phyloP scores from a whole-genome alignment of 2,329 filamentous ascomycete genomes.

The Mariannaea elegans region DNA sequence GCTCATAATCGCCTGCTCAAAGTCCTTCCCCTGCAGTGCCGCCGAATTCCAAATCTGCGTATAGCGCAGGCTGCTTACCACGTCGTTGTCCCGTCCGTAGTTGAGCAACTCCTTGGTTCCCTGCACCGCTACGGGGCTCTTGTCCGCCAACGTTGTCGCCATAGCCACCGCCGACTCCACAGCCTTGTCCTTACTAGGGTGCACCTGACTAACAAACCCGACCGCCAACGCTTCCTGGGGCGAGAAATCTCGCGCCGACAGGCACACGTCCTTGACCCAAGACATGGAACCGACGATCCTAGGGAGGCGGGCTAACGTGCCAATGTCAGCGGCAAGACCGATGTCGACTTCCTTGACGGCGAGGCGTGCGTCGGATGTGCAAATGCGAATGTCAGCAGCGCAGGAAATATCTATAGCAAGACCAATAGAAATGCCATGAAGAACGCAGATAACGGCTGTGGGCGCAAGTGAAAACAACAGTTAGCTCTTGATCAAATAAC shows the following conservation, averaged over 20 bases:
- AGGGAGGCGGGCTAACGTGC: constrained; percentile 76
- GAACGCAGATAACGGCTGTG: constrained; percentile 78
- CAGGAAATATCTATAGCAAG: constrained; percentile 79
- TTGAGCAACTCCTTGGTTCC: constrained; percentile 89
- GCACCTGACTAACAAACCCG: constrained; percentile 75
- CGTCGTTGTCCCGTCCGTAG: constrained; percentile 78
- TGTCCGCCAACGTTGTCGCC: constrained; percentile 73
- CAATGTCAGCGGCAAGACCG: constrained; percentile 81
- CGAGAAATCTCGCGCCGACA: constrained; percentile 75
- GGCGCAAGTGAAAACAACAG: constrained; percentile 10
- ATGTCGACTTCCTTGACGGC: constrained; percentile 86
- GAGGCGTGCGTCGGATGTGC: constrained; percentile 66
- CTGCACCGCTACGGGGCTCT: constrained; percentile 89
- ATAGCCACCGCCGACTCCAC: constrained; percentile 70
- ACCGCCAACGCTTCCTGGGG: constrained; percentile 74
- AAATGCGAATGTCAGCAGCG: constrained; percentile 76
- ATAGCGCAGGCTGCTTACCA: constrained; percentile 83
- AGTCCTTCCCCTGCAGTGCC: constrained; percentile 82
- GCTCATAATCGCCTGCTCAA: constrained; percentile 77
- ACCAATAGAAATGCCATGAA: constrained; percentile 82
- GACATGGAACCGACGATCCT: constrained; percentile 75
- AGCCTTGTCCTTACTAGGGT: constrained; percentile 69
- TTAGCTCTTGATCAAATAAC: constrained; percentile 22
- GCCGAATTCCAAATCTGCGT: constrained; percentile 89
- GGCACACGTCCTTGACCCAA: constrained; percentile 82